Base-by-base conservation (phyloP, 345 rosid genomes). In the Theobroma cacao region DNA sequence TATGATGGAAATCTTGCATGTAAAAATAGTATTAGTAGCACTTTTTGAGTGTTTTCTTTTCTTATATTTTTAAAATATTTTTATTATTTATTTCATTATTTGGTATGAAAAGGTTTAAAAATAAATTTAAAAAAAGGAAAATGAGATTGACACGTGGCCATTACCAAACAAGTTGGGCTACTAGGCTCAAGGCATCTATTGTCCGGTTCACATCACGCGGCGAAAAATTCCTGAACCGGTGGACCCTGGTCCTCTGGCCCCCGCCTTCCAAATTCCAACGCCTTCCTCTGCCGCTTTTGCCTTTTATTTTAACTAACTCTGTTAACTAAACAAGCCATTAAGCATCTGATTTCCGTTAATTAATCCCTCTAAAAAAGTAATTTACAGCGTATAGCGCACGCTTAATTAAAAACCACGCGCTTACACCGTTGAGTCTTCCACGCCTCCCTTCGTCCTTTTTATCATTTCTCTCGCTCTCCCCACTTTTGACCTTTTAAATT, bases 361-460 rank as follows among this genome's bases (percentile, higher is more conserved):
- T 22, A 13, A 6, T 31, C 31, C 10, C 10, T 33, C 22, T 8
- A 30, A 50, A 77, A 31, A 53, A 8, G 64, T 48, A 36, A 80
- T 30, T 22, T 45, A 74, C 77, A 38, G 82, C 80, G 81, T 74
- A 17, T 3, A 24, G 26, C 1, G 64, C 47, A 77, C 81, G 78
- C 77, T 71, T 63, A 67, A 77, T 64, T 7, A 33, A 70, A n/a
- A 45, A 10, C 8, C 74, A 75, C 72, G 71, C 82, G 82, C 79
- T 79, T 9, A 78, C 62, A 31, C 85, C 75, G 78, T 67, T 47
- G 43, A 70, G 52, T 50, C 58, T 61, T 76, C 61, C 55, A 31
- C 47, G 26, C 62, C 48, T 55, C 66, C 48, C 55, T 48, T 30
- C n/a, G n/a, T n/a, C 36, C 61, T 41, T 80, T 60, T 67, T 69